Percentiles rank a stretch among this genome's conserved stretches.
These are phyloP conservation scores for Leccinum fuscescens DNA, from an alignment of 1,284 basidiomycete genomes.

Conservation along the genomic window DNA sequence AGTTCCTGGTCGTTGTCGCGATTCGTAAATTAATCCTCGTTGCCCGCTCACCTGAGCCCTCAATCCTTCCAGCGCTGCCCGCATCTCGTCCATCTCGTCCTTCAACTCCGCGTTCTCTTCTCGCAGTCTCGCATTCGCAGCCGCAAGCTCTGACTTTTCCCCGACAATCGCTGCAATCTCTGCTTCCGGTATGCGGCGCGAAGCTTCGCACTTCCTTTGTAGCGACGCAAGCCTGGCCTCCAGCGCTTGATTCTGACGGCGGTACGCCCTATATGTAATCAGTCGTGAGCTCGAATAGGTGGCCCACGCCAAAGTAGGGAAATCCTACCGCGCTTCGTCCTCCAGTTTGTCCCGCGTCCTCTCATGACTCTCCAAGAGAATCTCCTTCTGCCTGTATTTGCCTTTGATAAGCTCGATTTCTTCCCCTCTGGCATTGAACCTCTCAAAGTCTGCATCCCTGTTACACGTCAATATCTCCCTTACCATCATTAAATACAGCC, in stretches of 20 bases:
- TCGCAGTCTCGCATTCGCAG: conserved; percentile 48
- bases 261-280: conserved; percentile 42
- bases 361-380: conserved; percentile 57
- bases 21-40: conserved; percentile 41
- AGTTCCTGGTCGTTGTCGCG: conserved; percentile 25
- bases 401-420: conserved; percentile 54
- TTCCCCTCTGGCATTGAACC: conserved; percentile 62
- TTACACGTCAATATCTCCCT: conserved; percentile 4
- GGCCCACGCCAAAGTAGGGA: background rate
- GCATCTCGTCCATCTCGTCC: conserved; percentile 69
- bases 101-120: conserved; percentile 58
- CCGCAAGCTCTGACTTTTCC: conserved; percentile 47
- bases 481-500: conserved; percentile 11
- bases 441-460: conserved; percentile 73
- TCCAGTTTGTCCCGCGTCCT: conserved; percentile 50
- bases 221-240: conserved; percentile 48
- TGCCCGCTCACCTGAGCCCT: conserved; percentile 52
- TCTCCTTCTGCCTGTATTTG: conserved; percentile 60
- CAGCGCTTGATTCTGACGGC: conserved; percentile 56
- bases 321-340: conserved; percentile 52
- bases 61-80: conserved; percentile 65
- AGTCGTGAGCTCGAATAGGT: conserved; percentile 11
- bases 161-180: conserved; percentile 42
- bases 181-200: conserved; percentile 37
- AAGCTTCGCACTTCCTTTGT: conserved; percentile 36